Evolutionary conservation across 1,284 basidiomycete species (phyloP).

Genomic region (Chiua sp.): DNA sequence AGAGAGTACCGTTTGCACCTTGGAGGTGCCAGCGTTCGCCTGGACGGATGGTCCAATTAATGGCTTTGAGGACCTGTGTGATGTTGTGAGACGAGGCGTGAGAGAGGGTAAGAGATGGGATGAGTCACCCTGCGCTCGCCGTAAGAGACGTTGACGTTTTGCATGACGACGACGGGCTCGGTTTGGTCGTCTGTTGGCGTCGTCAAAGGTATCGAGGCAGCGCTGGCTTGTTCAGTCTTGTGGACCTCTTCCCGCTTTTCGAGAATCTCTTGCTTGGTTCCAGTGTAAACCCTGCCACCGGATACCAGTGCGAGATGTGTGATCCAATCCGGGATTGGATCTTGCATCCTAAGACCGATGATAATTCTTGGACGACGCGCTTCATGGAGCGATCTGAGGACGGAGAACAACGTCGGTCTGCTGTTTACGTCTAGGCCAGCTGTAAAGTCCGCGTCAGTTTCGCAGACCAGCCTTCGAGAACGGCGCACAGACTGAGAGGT

Average conservation of each 20-base stretch:
- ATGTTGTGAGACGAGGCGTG: conserved; percentile 5
- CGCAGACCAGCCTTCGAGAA: conserved; percentile 1
- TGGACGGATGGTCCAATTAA: conserved; percentile 80
- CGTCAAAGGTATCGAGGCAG: neutral
- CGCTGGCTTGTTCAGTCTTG: conserved; percentile 3
- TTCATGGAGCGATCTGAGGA: conserved; percentile 66
- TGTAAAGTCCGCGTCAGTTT: conserved; percentile 35
- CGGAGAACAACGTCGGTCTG: conserved; percentile 59
- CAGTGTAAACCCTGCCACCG: conserved; percentile 51
- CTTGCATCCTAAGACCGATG: conserved; percentile 81
- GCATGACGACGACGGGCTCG: conserved; percentile 49
- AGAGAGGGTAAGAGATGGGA: conserved; percentile 9
- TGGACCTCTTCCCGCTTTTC: conserved; percentile 16
- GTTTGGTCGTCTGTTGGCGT: conserved; percentile 15
- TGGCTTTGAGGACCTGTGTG: conserved; percentile 68
- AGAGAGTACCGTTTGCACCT: conserved; percentile 75
- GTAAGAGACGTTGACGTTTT: conserved; percentile 77
- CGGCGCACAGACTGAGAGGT: conserved; percentile 64
- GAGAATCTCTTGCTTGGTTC: conserved; percentile 48
- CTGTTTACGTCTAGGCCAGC: conserved; percentile 75
- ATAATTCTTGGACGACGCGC: conserved; percentile 65
- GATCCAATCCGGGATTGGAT: conserved; percentile 84
- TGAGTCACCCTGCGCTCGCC: conserved; percentile 59
- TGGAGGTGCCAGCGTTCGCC: conserved; percentile 90
- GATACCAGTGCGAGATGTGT: conserved; percentile 75